Evolutionary conservation across 2,329 filamentous ascomycete genomes (phyloP), one percentile per base, ranked within the genome.

Genomic region (Alternaria infectoria): DNA sequence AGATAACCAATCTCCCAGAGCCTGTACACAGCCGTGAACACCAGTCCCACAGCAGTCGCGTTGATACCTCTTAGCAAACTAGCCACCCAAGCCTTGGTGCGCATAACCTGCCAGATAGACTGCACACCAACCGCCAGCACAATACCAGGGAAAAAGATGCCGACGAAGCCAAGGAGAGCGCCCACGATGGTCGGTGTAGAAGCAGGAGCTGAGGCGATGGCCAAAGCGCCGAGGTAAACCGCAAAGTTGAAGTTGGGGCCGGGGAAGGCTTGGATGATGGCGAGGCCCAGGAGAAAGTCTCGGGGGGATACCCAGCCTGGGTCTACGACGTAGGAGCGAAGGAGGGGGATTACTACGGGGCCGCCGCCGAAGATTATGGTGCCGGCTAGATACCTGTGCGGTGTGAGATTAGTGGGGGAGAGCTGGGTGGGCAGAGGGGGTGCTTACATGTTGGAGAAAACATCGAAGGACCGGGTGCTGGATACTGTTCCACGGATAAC

Each of bases 271-370:
- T 93, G 90, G 17, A 88, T 89, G 57, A 93, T 84, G 8, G 90
- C 91, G 0, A 93, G 85, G 0, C 90, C 91, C 52, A 93, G 87
- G 0, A 93, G 81, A 73, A 93, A 93, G 73, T 93, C 89, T 5
- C 91, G 85, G 0, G 89, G 83, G 0, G 85, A 87, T 0, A 93
- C 90, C 90, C 90, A 93, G 7, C 88, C 88, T 23, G 90, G 88
- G 0, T 85, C 83, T 0, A 92, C 91, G 36, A 92, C 72, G 50
- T 82, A 82, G 11, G 75, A 70, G 54, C 80, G 79, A 0, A 83
- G 74, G 0, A 83, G 74, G 1, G 81, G 82, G 52, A 84, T 83
- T 0, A 83, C 81, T 23, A 83, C 81, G 3, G 82, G 82, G 0
- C 81, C 81, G 40, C 81, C 82, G 26, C 81, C 82, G 67, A 83